phyloP scores from a whole-genome alignment of 805 yeast genomes.

The Wickerhamiella shivajii region DNA sequence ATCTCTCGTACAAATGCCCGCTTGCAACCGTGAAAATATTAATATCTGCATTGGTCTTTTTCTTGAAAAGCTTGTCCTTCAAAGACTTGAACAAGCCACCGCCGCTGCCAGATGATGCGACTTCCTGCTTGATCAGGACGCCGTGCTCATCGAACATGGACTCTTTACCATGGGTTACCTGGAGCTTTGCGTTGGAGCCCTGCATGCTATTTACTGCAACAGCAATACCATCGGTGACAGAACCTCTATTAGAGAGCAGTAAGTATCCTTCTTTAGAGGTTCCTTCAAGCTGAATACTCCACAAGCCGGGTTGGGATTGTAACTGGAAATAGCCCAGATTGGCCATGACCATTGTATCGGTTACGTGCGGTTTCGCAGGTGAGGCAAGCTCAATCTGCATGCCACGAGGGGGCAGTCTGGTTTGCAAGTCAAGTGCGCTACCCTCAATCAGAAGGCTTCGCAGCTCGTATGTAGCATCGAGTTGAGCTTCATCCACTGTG shows the following conservation, averaged over 20 bases:
- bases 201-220: constrained; percentile 3
- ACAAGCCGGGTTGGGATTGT: constrained; percentile 55
- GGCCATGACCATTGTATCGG: constrained; percentile 59
- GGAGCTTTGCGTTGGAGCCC: not conserved
- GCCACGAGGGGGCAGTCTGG: constrained; percentile 36
- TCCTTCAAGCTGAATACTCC: constrained; percentile 36
- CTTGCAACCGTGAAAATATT: constrained; percentile 75
- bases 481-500: constrained; percentile 23
- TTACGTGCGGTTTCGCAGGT: constrained; percentile 8
- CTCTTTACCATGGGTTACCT: constrained; percentile 26
- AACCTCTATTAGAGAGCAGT: constrained; percentile 17
- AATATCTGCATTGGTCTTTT: constrained; percentile 38
- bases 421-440: constrained; percentile 35
- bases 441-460: constrained; percentile 56
- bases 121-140: constrained; percentile 2
- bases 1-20: constrained; percentile 65
- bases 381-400: constrained; percentile 32
- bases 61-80: not conserved
- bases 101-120: not conserved
- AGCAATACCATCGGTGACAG: not conserved
- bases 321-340: constrained; percentile 77
- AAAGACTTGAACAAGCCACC: not conserved
- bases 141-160: constrained; percentile 13
- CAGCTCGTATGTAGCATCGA: constrained; percentile 37
- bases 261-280: constrained; percentile 30